A percentile compares a stretch with the other conserved stretches of the same genome.
Evolutionary conservation across 768 basidiomycete genomes (phyloP).

Genomic region (Pisolithus microcarpus): DNA sequence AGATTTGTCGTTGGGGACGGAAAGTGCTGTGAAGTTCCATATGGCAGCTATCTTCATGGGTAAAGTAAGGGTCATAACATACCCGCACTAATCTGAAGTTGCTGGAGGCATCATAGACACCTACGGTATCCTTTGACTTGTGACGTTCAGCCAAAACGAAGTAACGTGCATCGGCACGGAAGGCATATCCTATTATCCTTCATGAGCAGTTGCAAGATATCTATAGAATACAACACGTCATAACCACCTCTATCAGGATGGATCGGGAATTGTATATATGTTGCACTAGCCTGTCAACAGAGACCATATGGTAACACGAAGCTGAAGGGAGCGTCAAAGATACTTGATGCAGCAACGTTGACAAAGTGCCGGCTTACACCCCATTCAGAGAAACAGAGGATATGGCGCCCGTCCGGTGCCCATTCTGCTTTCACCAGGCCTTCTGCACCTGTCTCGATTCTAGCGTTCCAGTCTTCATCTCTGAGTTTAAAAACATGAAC

Average conservation of each 20-base stretch:
- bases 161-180: constrained; percentile 75
- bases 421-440: constrained; percentile 84
- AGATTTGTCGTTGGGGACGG: constrained; percentile 68
- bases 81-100: constrained; percentile 71
- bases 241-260: constrained; percentile 67
- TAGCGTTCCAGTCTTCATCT: constrained; percentile 72
- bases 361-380: constrained; percentile 53
- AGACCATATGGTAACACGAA: constrained; percentile 84
- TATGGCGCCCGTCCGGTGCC: constrained; percentile 76
- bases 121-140: constrained; percentile 81
- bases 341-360: background rate
- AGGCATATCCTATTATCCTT: constrained; percentile 54
- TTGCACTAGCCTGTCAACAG: constrained; percentile 65
- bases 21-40: constrained; percentile 57
- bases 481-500: constrained; percentile 75
- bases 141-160: constrained; percentile 84
- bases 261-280: constrained; percentile 80
- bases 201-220: background rate
- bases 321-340: constrained; percentile 35
- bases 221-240: background rate
- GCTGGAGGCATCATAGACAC: constrained; percentile 71
- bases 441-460: constrained; percentile 76
- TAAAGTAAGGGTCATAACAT: constrained; percentile 3
- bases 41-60: constrained; percentile 14
- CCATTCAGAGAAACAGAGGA: constrained; percentile 91